phyloP scores from a whole-genome alignment of 768 basidiomycete genomes.

The Russula lepida region DNA sequence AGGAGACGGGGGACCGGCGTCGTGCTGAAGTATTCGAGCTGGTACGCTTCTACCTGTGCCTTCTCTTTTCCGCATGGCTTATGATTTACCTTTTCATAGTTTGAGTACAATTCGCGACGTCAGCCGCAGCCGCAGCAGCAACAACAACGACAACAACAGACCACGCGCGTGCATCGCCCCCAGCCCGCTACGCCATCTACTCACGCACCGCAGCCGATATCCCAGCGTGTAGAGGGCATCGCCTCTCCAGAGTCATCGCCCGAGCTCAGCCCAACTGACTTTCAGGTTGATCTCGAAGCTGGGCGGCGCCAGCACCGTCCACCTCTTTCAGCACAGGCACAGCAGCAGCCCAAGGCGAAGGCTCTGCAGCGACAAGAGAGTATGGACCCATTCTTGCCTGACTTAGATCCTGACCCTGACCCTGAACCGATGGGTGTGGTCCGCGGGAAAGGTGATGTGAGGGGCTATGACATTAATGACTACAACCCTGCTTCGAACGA shows the following conservation, averaged over 20 bases:
- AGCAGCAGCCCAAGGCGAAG: not conserved
- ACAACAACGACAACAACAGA: conserved; percentile 2
- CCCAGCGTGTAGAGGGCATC: conserved; percentile 19
- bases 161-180: conserved; percentile 6
- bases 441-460: not conserved
- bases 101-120: conserved; percentile 16
- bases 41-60: conserved; percentile 30
- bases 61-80: not conserved
- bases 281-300: conserved; percentile 11
- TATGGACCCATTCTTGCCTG: conserved; percentile 18
- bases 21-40: conserved; percentile 47
- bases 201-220: conserved; percentile 18
- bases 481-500: not conserved
- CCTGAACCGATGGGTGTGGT: not conserved
- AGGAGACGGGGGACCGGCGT: conserved; percentile 42
- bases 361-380: conserved; percentile 13
- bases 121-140: conserved; percentile 3
- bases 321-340: not conserved
- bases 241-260: conserved; percentile 18
- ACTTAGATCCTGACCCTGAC: conserved; percentile 8
- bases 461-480: conserved; percentile 2
- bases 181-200: not conserved
- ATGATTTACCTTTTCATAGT: conserved; percentile 1
- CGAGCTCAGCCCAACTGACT: conserved; percentile 13
- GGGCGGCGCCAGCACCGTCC: conserved; percentile 1